Conservation (phyloP, 2,329 filamentous ascomycete genomes). For the Pleoardoris graminearum region DNA sequence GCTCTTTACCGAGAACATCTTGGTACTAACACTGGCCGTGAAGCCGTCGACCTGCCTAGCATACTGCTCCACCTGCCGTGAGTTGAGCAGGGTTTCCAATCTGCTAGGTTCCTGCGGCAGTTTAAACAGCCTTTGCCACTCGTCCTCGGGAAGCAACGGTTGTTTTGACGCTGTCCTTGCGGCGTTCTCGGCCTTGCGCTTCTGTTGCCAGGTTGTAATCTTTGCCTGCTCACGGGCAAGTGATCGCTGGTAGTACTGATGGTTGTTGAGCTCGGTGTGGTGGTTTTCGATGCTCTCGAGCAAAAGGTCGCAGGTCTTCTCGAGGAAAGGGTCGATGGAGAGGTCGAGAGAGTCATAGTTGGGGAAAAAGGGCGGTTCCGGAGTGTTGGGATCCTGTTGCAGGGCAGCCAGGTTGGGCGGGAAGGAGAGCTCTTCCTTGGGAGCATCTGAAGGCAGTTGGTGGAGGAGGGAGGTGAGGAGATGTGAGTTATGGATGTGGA, state of each 20-base stretch:
- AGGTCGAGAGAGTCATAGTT: constrained; percentile 90
- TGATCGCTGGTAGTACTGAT: constrained; percentile 95
- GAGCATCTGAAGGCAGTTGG: constrained; percentile 74
- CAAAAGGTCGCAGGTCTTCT: constrained; percentile 96
- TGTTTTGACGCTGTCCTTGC: constrained; percentile 85
- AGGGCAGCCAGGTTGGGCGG: constrained; percentile 80
- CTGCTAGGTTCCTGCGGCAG: constrained; percentile 91
- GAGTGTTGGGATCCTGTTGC: constrained; percentile 63
- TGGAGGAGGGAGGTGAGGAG: constrained; percentile 94
- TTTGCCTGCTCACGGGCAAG: constrained; percentile 92
- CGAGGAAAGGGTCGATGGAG: constrained; percentile 93
- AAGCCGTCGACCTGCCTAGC: constrained; percentile 96
- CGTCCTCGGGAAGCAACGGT: constrained; percentile 85
- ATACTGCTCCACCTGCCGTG: constrained; percentile 96
- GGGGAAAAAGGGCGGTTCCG: constrained; percentile 71
- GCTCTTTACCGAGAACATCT: constrained; percentile 95
- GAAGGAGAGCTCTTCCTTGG: constrained; percentile 69
- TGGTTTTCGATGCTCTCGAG: constrained; percentile 97
- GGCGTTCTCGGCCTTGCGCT: constrained; percentile 95
- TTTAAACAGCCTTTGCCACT: constrained; percentile 99
- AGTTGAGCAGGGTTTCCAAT: constrained; percentile 91
- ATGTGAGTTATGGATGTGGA: constrained; percentile 94
- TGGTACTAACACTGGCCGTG: constrained; percentile 84
- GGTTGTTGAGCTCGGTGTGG: constrained; percentile 99
- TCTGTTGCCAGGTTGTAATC: constrained; percentile 94